Percentiles rank a stretch among this genome's conserved stretches.
Conservation (phyloP, 495 filamentous ascomycete species). For the Penicillium cosmopolitanum region DNA sequence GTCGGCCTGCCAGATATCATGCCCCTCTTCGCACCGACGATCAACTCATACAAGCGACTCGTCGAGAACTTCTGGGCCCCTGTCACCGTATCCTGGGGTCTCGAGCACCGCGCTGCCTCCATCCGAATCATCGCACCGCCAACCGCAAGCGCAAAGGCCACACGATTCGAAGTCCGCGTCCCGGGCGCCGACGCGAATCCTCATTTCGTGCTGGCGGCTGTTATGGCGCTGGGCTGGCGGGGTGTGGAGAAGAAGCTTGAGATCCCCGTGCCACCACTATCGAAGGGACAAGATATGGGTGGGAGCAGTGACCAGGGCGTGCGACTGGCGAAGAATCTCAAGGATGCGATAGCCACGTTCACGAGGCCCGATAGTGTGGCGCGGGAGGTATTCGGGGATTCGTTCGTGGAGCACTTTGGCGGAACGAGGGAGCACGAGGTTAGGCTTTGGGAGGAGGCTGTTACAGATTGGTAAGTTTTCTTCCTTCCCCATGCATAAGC, state of each 20-base stretch:
- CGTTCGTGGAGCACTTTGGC: conserved; percentile 93
- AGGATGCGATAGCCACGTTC: conserved; percentile 80
- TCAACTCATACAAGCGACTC: conserved; percentile 96
- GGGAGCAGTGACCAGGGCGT: conserved; percentile 59
- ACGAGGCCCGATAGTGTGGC: conserved; percentile 77
- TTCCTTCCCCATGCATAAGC: background rate
- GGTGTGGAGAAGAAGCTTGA: conserved; percentile 88
- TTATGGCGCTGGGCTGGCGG: conserved; percentile 84
- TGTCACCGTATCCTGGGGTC: conserved; percentile 94
- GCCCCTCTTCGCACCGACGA: conserved; percentile 89
- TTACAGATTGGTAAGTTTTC: conserved; percentile 81
- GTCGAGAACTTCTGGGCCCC: conserved; percentile 99
- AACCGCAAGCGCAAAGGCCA: conserved; percentile 77
- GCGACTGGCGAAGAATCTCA: conserved; percentile 77
- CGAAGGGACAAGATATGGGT: conserved; percentile 78
- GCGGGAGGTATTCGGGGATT: conserved; percentile 88
- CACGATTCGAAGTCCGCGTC: conserved; percentile 89
- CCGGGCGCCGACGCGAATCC: conserved; percentile 91
- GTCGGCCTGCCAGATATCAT: conserved; percentile 92
- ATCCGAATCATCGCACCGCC: conserved; percentile 89
- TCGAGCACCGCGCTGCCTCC: conserved; percentile 92
- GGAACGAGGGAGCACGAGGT: conserved; percentile 93
- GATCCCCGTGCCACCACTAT: conserved; percentile 79
- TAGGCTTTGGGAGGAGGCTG: conserved; percentile 89
- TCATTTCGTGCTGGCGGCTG: conserved; percentile 82